Percentiles rank a stretch among this genome's conserved stretches.
Evolutionary conservation across 164 flowering plant species (phyloP).

Genomic region (Aristolochia fimbriata): DNA sequence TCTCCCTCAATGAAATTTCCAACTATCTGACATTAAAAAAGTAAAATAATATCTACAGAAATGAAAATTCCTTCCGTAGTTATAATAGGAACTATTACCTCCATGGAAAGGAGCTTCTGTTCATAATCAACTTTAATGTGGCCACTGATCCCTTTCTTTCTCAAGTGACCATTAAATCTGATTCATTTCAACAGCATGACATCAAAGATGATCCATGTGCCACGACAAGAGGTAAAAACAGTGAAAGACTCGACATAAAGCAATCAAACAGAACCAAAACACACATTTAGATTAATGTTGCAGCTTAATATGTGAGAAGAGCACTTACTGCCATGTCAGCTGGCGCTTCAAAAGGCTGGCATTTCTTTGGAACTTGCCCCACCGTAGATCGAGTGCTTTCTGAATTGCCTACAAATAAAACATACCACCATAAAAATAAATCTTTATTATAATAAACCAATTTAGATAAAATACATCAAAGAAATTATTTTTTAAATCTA

Average conservation of each 20-base stretch:
- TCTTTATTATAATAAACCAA: neutral
- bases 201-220: neutral
- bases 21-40: too few relatives aligned
- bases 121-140: slow-evolving; percentile 54
- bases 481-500: neutral
- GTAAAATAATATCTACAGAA: too few relatives aligned
- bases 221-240: too few relatives aligned
- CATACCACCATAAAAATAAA: neutral
- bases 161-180: slow-evolving; percentile 67
- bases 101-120: slow-evolving; percentile 63
- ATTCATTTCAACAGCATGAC: slow-evolving; percentile 5
- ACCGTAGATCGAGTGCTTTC: slow-evolving; percentile 51
- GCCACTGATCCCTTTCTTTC: slow-evolving; percentile 88
- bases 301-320: neutral
- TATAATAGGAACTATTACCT: slow-evolving; percentile 30
- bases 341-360: slow-evolving; percentile 48
- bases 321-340: slow-evolving; percentile 76
- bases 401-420: slow-evolving; percentile 46
- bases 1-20: too few relatives aligned
- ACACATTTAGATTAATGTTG: neutral
- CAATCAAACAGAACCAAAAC: neutral
- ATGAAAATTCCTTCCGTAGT: too few relatives aligned
- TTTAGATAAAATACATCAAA: neutral
- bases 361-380: slow-evolving; percentile 59
- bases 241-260: too few relatives aligned